phyloP scores from a whole-genome alignment of 108 stramenopile species.

The Chaetoceros muelleri region DNA sequence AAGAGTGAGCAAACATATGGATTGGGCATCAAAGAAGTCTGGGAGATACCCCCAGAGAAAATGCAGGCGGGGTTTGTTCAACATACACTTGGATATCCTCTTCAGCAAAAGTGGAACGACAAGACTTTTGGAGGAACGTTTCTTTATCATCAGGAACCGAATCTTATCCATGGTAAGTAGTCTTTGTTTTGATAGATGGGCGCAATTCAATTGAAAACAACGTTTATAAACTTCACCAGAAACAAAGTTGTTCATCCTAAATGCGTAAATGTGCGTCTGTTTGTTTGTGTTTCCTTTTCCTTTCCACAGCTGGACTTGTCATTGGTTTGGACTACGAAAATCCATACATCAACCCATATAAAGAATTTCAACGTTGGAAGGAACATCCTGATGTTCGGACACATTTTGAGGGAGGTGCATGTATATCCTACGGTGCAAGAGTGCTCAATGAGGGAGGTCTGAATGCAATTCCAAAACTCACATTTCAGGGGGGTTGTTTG shows the following conservation, averaged over 20 bases:
- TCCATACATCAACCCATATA: conserved; percentile 96
- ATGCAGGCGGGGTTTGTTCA: conserved; percentile 92
- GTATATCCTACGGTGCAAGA: conserved; percentile 95
- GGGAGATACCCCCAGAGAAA: conserved; percentile 90
- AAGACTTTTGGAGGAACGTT: conserved; percentile 93
- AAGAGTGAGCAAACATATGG: conserved; percentile 89
- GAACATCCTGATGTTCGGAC: conserved; percentile 84
- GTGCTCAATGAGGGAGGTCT: conserved; percentile 97
- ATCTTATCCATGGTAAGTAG: conserved; percentile 50
- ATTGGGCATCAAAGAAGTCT: conserved; percentile 98
- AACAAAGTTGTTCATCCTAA: no score
- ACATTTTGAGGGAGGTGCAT: conserved; percentile 90
- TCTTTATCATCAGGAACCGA: conserved; percentile 92
- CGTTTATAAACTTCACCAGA: no score
- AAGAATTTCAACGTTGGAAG: conserved; percentile 98
- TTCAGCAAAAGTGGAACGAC: conserved; percentile 60
- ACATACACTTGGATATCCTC: conserved; percentile 96
- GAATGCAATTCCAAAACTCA: conserved; percentile 92
- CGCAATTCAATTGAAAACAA: no score
- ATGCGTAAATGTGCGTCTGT: no score
- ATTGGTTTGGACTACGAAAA: conserved; percentile 98
- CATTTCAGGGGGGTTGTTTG: conserved; percentile 89
- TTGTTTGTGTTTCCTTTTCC: background rate
- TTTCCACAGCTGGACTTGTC: conserved; percentile 79
- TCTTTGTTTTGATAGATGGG: no score